These are phyloP conservation scores for Silene coronaria DNA, from an alignment of 179 eudicot species.

Conservation along the genomic window DNA sequence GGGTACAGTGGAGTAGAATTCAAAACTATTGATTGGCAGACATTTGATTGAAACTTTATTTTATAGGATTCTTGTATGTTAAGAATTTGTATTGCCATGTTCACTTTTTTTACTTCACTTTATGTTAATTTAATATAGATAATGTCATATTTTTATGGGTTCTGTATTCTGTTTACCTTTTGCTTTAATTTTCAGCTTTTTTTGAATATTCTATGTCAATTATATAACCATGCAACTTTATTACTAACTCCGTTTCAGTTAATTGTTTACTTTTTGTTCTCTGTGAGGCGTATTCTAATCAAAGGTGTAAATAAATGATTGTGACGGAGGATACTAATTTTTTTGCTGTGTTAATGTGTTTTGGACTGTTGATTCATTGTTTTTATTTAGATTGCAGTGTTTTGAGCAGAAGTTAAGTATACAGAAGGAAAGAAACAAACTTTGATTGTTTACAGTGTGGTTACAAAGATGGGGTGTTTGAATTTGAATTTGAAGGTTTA, in stretches of 20 bases:
- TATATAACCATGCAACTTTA: conserved; percentile 12
- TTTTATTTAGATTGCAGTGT: conserved; percentile 15
- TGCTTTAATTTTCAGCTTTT: conserved; percentile 22
- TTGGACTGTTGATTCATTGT: background rate
- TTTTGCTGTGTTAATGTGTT: no score
- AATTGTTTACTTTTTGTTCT: no score
- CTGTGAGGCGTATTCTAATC: no score
- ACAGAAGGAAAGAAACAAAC: background rate
- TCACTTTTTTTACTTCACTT: conserved; percentile 1
- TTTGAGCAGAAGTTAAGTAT: conserved; percentile 6
- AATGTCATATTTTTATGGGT: conserved; percentile 3
- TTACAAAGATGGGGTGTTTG: conserved; percentile 31
- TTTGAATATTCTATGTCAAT: conserved; percentile 23
- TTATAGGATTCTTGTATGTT: background rate
- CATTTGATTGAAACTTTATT: background rate
- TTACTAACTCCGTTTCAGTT: background rate
- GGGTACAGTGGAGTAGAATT: no score
- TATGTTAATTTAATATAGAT: background rate
- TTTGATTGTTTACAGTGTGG: background rate
- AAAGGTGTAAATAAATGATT: no score
- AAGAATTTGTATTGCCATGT: background rate
- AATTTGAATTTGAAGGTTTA: conserved; percentile 28
- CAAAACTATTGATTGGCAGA: no score
- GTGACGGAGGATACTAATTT: no score
- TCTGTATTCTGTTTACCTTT: conserved; percentile 24